These are phyloP conservation scores for Singerocomus inundabilis DNA, from an alignment of 1,284 basidiomycete genomes.

Conservation along the genomic window DNA sequence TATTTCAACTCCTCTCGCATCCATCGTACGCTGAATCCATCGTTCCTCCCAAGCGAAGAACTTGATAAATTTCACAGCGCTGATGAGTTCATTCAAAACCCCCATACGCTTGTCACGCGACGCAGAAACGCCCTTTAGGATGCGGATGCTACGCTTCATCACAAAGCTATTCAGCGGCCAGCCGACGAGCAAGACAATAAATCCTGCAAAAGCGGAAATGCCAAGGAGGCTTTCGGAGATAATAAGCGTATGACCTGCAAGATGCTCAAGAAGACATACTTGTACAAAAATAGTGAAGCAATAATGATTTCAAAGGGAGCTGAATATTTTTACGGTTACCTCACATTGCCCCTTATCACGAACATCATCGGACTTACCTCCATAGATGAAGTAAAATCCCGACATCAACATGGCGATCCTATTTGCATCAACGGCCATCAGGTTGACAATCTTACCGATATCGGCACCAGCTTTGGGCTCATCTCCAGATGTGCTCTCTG, in stretches of 20 bases:
- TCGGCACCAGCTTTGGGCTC: conserved; percentile 69
- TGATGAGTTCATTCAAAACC: conserved; percentile 83
- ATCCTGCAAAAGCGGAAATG: conserved; percentile 81
- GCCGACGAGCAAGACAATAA: conserved; percentile 70
- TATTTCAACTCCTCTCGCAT: conserved; percentile 60
- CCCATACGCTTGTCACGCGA: conserved; percentile 85
- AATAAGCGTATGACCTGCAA: background rate
- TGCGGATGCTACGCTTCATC: conserved; percentile 59
- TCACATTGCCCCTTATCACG: background rate
- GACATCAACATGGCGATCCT: conserved; percentile 51
- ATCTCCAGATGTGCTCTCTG: conserved; percentile 35
- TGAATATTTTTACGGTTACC: conserved; percentile 14
- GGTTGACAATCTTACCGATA: conserved; percentile 74
- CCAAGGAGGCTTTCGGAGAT: conserved; percentile 68
- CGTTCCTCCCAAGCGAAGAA: conserved; percentile 82
- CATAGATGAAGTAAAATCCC: conserved; percentile 62
- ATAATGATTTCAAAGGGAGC: conserved; percentile 82
- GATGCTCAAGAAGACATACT: conserved; percentile 43
- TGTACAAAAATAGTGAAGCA: conserved; percentile 75
- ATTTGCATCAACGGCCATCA: conserved; percentile 73
- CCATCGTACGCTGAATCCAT: conserved; percentile 64
- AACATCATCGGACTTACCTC: conserved; percentile 39
- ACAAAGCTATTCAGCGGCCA: conserved; percentile 75
- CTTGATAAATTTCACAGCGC: conserved; percentile 82
- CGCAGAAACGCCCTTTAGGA: conserved; percentile 70